Conservation (phyloP, 1,284 basidiomycete genomes). For the Ganoderma meredithae region DNA sequence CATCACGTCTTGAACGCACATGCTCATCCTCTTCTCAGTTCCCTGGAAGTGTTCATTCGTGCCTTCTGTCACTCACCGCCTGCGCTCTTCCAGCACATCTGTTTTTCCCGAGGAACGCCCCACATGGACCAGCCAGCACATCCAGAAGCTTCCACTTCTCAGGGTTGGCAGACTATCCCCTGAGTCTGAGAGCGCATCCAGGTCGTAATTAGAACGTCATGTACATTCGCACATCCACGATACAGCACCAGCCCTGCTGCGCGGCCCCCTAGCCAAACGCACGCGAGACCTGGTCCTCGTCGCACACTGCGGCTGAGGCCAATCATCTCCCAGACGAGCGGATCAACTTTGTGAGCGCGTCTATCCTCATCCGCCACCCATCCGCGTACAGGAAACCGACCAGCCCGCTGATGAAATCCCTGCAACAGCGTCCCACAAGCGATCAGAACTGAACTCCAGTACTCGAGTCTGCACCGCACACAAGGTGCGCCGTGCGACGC, state of each 20-base stretch:
- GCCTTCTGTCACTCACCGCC: neutral
- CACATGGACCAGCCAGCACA: neutral
- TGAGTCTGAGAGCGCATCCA: slow-evolving; percentile 13
- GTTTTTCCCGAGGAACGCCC: neutral
- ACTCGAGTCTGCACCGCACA: slow-evolving; percentile 21
- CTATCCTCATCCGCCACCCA: slow-evolving; percentile 67
- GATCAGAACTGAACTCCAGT: neutral
- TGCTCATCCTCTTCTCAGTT: slow-evolving; percentile 18
- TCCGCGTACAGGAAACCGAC: slow-evolving; percentile 80
- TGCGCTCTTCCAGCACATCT: neutral
- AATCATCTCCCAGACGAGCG: slow-evolving; percentile 39
- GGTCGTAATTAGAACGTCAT: slow-evolving; percentile 31
- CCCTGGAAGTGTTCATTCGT: neutral
- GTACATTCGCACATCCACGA: slow-evolving; percentile 26
- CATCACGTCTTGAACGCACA: slow-evolving; percentile 13
- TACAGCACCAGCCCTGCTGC: slow-evolving; percentile 5
- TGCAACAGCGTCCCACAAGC: slow-evolving; percentile 40
- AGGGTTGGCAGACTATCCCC: neutral
- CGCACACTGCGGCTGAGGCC: too few species aligned
- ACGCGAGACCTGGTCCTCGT: neutral
- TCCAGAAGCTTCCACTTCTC: neutral
- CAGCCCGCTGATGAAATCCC: slow-evolving; percentile 82
- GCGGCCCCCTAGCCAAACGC: neutral
- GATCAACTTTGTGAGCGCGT: slow-evolving; percentile 52
- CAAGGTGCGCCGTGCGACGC: neutral